Base-by-base conservation (phyloP, 345 rosid species). In the Rhodamnia argentea region DNA sequence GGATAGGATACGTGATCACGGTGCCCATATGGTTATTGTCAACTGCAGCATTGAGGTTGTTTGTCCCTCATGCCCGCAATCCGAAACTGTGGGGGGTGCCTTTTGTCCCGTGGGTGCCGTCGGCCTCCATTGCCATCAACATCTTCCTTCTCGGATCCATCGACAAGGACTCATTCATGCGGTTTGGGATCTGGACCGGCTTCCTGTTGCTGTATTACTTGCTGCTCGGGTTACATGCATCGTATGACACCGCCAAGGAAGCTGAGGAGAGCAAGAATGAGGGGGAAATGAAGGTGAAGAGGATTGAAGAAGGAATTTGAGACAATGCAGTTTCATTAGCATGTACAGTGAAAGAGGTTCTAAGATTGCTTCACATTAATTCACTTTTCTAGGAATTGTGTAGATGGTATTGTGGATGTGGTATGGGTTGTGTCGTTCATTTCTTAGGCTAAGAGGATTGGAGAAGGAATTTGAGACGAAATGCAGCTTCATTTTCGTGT, bases 1-100 rank as follows among this genome's bases (percentile, higher is more conserved):
- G 97, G 98, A 88, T 93, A 18, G 95, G 94, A 7, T 96, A 93
- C 76, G 91, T 84, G 44, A 64, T 96, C 7, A 93, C 95, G 0
- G 87, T 87, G 32, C 95, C 96, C 40, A 84, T 93, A 58, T 96
- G 99, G 97, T 83, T 95, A 52, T 53, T 94, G 54, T 88, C 89
- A 5, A 96, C 96, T 0, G 12, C 86, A 29, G 91, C 83, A 6
- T 87, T 96, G 76, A 52, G 44, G 26, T 20, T 93, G 59, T 85
- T 92, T 64, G 93, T 96, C 10, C 96, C 96, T 6, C 93, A 93
- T 8, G 95, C 95, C n/a, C 92, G 94, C 85, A 85, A 89, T 3
- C 98, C 98, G 3, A 94, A 90, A 50, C 54, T 93, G 11, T 96
- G 99, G 99, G 99, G 98, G 5, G 98, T 93, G 57, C 98, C 99